Conservation (phyloP, 176 grass and related monocot genomes). For the Rhipidocladum racemiflorum region DNA sequence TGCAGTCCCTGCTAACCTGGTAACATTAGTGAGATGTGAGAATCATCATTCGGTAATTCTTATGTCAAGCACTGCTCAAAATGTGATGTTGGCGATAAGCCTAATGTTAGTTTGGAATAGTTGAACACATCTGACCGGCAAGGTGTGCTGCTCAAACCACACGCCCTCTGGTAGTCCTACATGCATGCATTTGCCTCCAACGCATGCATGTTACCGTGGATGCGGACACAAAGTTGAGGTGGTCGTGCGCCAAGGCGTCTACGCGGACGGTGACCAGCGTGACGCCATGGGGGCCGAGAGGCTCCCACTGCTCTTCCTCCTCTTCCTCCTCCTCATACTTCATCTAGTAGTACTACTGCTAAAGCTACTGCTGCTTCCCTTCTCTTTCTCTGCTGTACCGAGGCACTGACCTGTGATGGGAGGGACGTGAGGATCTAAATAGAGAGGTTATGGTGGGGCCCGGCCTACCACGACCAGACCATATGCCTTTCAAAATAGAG, state of each 20-base stretch:
- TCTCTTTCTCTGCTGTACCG: too few species aligned
- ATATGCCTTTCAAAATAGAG: too few species aligned
- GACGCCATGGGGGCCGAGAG: constrained; percentile 19
- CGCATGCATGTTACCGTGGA: constrained; percentile 25
- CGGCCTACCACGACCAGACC: too few species aligned
- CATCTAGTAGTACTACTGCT: neutral
- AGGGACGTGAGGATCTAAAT: too few species aligned
- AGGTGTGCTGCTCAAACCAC: constrained; percentile 14
- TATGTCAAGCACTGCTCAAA: neutral
- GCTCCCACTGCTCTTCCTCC: neutral
- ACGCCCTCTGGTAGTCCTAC: neutral
- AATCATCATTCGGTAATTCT: neutral
- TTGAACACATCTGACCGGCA: constrained; percentile 27
- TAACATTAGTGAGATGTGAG: neutral
- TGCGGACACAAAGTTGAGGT: constrained; percentile 22
- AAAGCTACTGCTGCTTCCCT: too few species aligned
- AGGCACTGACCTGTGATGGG: too few species aligned
- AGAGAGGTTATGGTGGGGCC: too few species aligned
- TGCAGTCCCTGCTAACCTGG: constrained; percentile 32
- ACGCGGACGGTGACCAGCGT: neutral
- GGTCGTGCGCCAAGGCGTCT: constrained; percentile 15
- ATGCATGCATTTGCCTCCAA: too few species aligned
- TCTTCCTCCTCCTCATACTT: neutral
- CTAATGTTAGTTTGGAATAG: neutral
- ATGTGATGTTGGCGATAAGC: neutral